These are phyloP conservation scores for Sedum album DNA, from an alignment of 164 flowering plant genomes.

Conservation along the genomic window DNA sequence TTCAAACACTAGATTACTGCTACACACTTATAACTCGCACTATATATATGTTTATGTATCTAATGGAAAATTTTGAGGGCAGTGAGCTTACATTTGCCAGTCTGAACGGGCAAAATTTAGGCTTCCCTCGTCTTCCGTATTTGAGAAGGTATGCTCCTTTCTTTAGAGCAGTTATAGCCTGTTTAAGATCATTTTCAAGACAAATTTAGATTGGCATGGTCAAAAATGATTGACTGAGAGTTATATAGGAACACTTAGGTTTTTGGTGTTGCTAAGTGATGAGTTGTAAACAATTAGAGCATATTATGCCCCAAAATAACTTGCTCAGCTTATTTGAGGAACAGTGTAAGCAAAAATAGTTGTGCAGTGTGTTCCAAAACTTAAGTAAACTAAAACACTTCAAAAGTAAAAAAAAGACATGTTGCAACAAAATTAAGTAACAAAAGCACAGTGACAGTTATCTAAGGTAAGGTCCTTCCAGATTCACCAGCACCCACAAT, in stretches of 20 bases:
- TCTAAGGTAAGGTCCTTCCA: not conserved
- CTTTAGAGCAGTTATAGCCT: conserved; percentile 95
- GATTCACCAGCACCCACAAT: not conserved
- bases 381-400: not conserved
- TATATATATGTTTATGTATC: not conserved
- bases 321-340: not conserved
- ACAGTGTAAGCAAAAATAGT: not conserved
- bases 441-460: not conserved
- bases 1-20: not conserved
- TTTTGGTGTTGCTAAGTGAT: too few species aligned
- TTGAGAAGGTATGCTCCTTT: conserved; percentile 88
- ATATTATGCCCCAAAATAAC: not conserved
- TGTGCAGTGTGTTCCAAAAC: not conserved
- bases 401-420: not conserved
- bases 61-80: not conserved
- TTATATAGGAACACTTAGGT: too few species aligned
- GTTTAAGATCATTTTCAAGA: conserved; percentile 10
- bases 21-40: not conserved
- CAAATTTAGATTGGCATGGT: not conserved
- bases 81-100: conserved; percentile 71
- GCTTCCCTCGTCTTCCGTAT: conserved; percentile 96
- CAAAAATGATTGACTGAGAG: not conserved
- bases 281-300: too few species aligned
- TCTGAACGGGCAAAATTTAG: conserved; percentile 91
- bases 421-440: not conserved